Evolutionary conservation across 257 asterid species (phyloP).

Genomic region (Paraleonurus japonicus): DNA sequence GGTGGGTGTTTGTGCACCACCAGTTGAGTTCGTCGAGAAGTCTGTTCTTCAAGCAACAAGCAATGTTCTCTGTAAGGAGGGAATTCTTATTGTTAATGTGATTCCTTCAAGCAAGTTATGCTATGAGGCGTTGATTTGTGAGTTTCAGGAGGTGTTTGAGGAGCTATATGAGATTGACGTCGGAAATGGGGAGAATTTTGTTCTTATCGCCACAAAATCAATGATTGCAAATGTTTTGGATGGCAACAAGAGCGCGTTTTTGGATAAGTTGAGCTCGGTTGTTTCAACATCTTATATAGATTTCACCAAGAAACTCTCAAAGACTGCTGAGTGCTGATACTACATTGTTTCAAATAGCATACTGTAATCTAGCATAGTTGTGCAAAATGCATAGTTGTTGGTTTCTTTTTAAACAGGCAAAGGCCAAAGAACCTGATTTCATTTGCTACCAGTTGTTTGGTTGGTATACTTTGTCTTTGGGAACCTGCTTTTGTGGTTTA

Average conservation of each 20-base stretch:
- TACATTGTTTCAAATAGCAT: background rate
- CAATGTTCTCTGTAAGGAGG: constrained; percentile 39
- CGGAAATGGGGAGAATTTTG: constrained; percentile 78
- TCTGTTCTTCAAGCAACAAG: constrained; percentile 51
- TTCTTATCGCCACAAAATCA: constrained; percentile 60
- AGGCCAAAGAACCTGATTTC: background rate
- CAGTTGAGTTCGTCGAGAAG: constrained; percentile 50
- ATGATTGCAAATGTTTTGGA: constrained; percentile 14
- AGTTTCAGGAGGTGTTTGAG: constrained; percentile 48
- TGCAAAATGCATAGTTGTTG: background rate
- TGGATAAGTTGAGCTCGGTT: constrained; percentile 42
- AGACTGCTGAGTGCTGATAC: constrained; percentile 8
- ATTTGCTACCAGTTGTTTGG: background rate
- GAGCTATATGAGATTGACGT: constrained; percentile 71
- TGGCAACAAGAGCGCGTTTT: constrained; percentile 30
- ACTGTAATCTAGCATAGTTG: background rate
- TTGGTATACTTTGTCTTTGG: background rate
- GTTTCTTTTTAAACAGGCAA: background rate
- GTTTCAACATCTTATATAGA: constrained; percentile 46
- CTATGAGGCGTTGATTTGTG: constrained; percentile 40
- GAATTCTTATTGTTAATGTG: constrained; percentile 55
- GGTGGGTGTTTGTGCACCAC: constrained; percentile 70
- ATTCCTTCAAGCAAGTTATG: constrained; percentile 44
- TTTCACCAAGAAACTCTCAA: constrained; percentile 44
- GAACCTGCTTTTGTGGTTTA: background rate